phyloP scores from a whole-genome alignment of 768 basidiomycete genomes.

The Leccinum variicolor region DNA sequence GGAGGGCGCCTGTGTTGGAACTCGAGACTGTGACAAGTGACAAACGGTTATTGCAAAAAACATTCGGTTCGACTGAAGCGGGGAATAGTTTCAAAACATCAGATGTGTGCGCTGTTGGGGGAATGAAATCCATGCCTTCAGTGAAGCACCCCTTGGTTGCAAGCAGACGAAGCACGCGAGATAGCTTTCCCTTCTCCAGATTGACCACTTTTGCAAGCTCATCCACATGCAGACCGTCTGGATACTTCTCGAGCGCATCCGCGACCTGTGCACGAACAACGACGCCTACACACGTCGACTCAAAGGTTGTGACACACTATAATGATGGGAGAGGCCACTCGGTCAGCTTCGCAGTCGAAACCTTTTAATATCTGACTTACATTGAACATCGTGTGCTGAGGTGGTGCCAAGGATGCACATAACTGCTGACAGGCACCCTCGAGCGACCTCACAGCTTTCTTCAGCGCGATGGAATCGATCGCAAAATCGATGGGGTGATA shows the following conservation, averaged over 20 bases:
- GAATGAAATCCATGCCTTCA: background rate
- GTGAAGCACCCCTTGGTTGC: slow-evolving; percentile 25
- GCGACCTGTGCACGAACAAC: background rate
- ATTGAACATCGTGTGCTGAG: slow-evolving; percentile 26
- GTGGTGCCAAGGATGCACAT: slow-evolving; percentile 25
- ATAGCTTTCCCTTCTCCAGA: slow-evolving; percentile 27
- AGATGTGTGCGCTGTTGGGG: background rate
- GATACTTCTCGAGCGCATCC: slow-evolving; percentile 14
- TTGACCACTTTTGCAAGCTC: slow-evolving; percentile 23
- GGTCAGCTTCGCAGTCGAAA: background rate
- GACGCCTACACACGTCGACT: slow-evolving; percentile 20
- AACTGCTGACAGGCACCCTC: slow-evolving; percentile 27
- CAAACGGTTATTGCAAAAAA: slow-evolving; percentile 33
- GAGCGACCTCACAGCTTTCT: slow-evolving; percentile 25
- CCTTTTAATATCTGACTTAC: slow-evolving; percentile 4
- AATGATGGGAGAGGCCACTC: background rate
- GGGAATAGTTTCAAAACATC: background rate
- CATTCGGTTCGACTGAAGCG: slow-evolving; percentile 21
- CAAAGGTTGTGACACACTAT: slow-evolving; percentile 20
- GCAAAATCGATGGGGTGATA: slow-evolving; percentile 24
- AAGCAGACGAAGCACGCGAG: slow-evolving; percentile 29
- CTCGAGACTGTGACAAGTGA: slow-evolving; percentile 25
- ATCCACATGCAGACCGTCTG: slow-evolving; percentile 27
- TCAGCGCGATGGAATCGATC: slow-evolving; percentile 18
- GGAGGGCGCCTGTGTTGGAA: slow-evolving; percentile 8